phyloP scores from a whole-genome alignment of 2,329 filamentous ascomycete species.

The Aspergillus pseudoglaucus region DNA sequence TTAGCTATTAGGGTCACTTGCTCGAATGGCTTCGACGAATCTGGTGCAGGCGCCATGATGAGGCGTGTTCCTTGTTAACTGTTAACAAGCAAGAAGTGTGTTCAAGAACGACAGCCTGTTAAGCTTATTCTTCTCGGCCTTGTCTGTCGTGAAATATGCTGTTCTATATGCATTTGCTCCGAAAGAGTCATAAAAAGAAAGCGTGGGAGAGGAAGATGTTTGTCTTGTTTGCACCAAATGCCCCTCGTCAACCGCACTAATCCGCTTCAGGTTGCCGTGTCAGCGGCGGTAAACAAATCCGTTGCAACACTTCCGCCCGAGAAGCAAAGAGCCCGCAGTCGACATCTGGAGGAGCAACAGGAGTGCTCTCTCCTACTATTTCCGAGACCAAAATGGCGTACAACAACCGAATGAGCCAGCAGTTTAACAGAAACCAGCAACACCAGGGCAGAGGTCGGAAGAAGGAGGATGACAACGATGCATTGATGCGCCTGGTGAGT shows the following conservation, averaged over 20 bases:
- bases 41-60: slow-evolving; percentile 24
- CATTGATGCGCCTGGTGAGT: slow-evolving; percentile 51
- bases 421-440: slow-evolving; percentile 43
- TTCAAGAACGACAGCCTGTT: not conserved
- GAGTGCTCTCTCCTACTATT: not conserved
- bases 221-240: slow-evolving; percentile 28
- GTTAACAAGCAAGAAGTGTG: not conserved
- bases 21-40: slow-evolving; percentile 31
- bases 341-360: not conserved
- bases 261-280: slow-evolving; percentile 20
- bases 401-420: slow-evolving; percentile 48
- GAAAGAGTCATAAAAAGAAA: slow-evolving; percentile 21
- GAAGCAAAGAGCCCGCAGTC: not conserved
- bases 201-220: slow-evolving; percentile 21
- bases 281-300: slow-evolving; percentile 31
- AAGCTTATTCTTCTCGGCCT: not conserved
- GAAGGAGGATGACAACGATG: slow-evolving; percentile 53
- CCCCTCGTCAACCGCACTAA: slow-evolving; percentile 28
- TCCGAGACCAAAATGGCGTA: slow-evolving; percentile 39
- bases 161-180: not conserved
- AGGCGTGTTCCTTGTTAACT: not conserved
- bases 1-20: slow-evolving; percentile 14
- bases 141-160: not conserved
- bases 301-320: slow-evolving; percentile 4
- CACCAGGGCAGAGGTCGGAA: slow-evolving; percentile 44